These are phyloP conservation scores for Mucuna pruriens DNA, from an alignment of 306 rosid genomes.

Conservation along the genomic window DNA sequence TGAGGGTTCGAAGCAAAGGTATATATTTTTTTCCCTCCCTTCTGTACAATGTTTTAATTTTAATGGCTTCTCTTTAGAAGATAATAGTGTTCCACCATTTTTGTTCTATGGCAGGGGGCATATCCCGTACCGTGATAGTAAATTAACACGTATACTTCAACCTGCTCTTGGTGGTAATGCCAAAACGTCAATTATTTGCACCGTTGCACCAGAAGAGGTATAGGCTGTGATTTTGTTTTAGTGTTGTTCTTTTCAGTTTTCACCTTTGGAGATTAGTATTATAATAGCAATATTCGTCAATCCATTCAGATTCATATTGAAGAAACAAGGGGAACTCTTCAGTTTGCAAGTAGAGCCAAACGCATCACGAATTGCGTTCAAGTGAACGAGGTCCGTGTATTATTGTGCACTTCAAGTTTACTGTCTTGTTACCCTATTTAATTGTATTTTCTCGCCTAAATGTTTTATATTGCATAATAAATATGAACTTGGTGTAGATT, in stretches of 20 bases:
- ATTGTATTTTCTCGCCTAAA: neutral
- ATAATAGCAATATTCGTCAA: constrained; percentile 22
- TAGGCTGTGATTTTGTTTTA: constrained; percentile 7
- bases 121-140: constrained; percentile 96
- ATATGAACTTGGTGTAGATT: neutral
- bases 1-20: constrained; percentile 89
- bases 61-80: neutral
- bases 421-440: neutral
- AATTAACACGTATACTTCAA: constrained; percentile 96
- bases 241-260: neutral
- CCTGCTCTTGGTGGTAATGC: constrained; percentile 99
- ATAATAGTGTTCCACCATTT: constrained; percentile 29
- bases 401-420: constrained; percentile 21
- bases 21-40: constrained; percentile 21
- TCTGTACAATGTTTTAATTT: constrained; percentile 10
- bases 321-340: constrained; percentile 98
- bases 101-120: constrained; percentile 66
- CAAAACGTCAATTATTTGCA: constrained; percentile 94
- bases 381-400: constrained; percentile 81
- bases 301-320: constrained; percentile 74
- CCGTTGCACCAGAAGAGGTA: constrained; percentile 98
- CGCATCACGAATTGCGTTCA: constrained; percentile 94
- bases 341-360: constrained; percentile 98
- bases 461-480: neutral
- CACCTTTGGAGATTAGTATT: neutral